Evolutionary conservation across 1,139 yeast genomes (phyloP).

Genomic region (Entelexis sorbosivorans): DNA sequence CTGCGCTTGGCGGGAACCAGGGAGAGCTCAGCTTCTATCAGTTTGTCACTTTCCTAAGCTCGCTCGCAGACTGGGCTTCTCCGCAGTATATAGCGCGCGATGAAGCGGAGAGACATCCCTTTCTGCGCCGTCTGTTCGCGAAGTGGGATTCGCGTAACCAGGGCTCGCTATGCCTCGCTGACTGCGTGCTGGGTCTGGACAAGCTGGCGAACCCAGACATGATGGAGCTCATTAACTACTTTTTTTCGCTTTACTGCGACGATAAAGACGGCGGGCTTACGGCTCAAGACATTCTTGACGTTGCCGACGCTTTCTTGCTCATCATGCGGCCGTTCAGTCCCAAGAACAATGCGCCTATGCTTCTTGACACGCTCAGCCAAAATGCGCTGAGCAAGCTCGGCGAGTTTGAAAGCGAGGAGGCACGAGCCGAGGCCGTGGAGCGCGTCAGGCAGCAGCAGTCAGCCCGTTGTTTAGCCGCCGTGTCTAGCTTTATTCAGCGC

Average conservation of each 20-base stretch:
- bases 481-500: constrained; percentile 74
- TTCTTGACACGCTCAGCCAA: constrained; percentile 16
- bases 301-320: constrained; percentile 77
- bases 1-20: constrained; percentile 49
- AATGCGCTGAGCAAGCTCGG: constrained; percentile 10
- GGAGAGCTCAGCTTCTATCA: constrained; percentile 62
- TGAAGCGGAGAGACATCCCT: constrained; percentile 33
- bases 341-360: constrained; percentile 20
- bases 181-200: constrained; percentile 64
- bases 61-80: constrained; percentile 65
- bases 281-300: constrained; percentile 66
- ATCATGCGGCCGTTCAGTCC: constrained; percentile 57
- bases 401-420: constrained; percentile 17
- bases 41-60: constrained; percentile 63
- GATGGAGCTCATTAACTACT: constrained; percentile 67
- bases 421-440: constrained; percentile 30
- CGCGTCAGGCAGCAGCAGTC: constrained; percentile 58
- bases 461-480: constrained; percentile 75
- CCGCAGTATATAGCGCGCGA: constrained; percentile 26
- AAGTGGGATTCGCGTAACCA: constrained; percentile 53
- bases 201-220: constrained; percentile 59
- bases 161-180: constrained; percentile 54
- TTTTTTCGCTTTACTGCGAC: constrained; percentile 51
- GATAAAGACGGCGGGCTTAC: constrained; percentile 38
- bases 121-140: constrained; percentile 53